Evolutionary conservation across 176 grass and related monocot genomes (phyloP), one percentile per base, ranked within the genome.

Genomic region (Zea luxurians): DNA sequence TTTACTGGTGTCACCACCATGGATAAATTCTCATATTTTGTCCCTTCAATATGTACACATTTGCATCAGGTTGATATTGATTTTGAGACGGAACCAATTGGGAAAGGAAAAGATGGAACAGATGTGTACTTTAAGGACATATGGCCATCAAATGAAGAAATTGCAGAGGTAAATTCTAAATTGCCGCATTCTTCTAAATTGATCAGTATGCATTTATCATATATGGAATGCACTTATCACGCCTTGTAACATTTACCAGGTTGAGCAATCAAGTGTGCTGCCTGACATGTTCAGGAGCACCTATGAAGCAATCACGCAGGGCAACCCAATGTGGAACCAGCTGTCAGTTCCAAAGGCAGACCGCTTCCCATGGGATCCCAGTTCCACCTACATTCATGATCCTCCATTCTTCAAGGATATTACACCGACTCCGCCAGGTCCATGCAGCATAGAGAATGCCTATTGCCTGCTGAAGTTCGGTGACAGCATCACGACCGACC

Each of bases 231-330:
- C 47, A 72, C 48, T 54, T 53, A 37, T 71, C 68, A 50, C 3
- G 0, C 48, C 35, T 71, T 71, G 9, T 52, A 54, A 73, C 70
- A 38, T 40, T 49, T 37, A 54, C 35, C 70, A 73, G 70, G 35
- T 73, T 55, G 70, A 73, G 70, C 70, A 73, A 55, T 73, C 70
- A 10, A 73, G 70, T 73, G 70, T 73, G 70, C 70, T 73, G 36
- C 70, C 70, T 40, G 70, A 73, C 49, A 73, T 73, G 70, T 73
- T 73, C 37, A 55, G 16, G 70, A 73, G 49, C 49, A 73, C 70
- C 15, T 73, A 73, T 55, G 70, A 55, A 73, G 70, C 70, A 11
- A 73, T 55, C 49, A 73, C 70, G 0, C 70, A 73, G 16, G 70
- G 70, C 35, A 73, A 73, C 36, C 70, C 70, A 7, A 73, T 73